phyloP scores from a whole-genome alignment of 1,139 yeast genomes.

The Saccharomyces pastorianus region DNA sequence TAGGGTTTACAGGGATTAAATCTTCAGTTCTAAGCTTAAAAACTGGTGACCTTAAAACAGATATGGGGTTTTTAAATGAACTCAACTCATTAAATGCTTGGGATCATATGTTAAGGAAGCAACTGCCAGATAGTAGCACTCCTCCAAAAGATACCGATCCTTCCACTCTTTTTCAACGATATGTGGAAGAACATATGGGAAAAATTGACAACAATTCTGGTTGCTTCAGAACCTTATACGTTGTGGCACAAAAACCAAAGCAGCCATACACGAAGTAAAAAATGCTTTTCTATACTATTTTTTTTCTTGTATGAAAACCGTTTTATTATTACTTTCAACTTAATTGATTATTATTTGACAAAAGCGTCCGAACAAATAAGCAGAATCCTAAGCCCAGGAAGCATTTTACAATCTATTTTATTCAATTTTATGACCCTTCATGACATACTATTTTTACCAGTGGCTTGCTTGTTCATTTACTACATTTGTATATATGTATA shows the following conservation, averaged over 20 bases:
- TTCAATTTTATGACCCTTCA: background rate
- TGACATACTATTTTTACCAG: background rate
- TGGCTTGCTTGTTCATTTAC: background rate
- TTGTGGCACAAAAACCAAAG: constrained; percentile 28
- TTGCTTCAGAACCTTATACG: constrained; percentile 18
- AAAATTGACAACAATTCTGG: constrained; percentile 25
- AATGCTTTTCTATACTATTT: background rate
- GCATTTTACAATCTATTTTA: background rate
- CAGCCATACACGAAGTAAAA: background rate
- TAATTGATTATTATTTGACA: background rate
- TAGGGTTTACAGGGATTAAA: constrained; percentile 26
- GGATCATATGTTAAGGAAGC: constrained; percentile 18
- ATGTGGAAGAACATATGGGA: constrained; percentile 25
- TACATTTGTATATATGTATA: background rate
- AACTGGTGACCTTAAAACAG: constrained; percentile 24
- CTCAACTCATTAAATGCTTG: constrained; percentile 18
- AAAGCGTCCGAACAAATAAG: background rate
- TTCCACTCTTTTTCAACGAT: constrained; percentile 18
- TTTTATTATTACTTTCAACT: background rate
- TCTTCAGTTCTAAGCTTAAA: constrained; percentile 23
- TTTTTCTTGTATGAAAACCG: background rate
- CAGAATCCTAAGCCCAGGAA: background rate
- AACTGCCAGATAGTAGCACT: constrained; percentile 12
- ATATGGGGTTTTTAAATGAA: constrained; percentile 29
- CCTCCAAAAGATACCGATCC: constrained; percentile 18